Base-by-base conservation (phyloP, 2,329 filamentous ascomycete genomes). In the Apiospora hydei region DNA sequence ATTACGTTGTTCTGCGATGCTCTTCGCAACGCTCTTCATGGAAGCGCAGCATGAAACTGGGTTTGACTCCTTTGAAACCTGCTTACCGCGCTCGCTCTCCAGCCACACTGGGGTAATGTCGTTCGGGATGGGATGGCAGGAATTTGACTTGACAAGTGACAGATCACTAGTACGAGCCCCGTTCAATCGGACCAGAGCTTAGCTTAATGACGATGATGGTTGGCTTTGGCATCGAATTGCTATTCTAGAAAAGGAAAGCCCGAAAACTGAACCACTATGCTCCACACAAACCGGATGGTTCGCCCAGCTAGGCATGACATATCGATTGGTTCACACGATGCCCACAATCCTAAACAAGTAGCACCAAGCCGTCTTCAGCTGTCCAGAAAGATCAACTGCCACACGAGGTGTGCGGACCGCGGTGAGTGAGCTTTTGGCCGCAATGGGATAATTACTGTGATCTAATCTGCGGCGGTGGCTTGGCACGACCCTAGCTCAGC, bases 1-100 rank as follows among this genome's bases (percentile, higher is more conserved):
- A 88, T 90, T 72, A 86, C 84, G 0, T 34, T 81, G 34, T 82
- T 84, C 57, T 82, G 81, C 71, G 79, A 83, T 4, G 78, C 77
- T 1, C 72, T 78, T 41, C 71, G 71, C 70, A 70, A 76, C 67
- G 72, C 76, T 10, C 74, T 77, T 72, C 76, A 77, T 21, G 46
- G n/a, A 10, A 26, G 16, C 3, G n/a, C 38, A 3, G 16, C 16
- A 21, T 61, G 30, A 61, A 7, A 10, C 34, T 6, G 8, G 51
- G 26, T 8, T 16, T 4, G 13, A 21, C 14, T 6, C 0, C 14
- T 34, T 53, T 34, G 26, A 57, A 10, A 2, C 2, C 30, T 34
- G 14, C 5, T 8, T 6, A 34, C n/a, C n/a, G 10, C 13, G n/a
- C n/a, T 21, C 18, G 5, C 18, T 21, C 16, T 47, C 5, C 44